A percentile compares a stretch with the other conserved stretches of the same genome.
Conservation (phyloP, 345 rosid genomes). For the Citrus australasica region DNA sequence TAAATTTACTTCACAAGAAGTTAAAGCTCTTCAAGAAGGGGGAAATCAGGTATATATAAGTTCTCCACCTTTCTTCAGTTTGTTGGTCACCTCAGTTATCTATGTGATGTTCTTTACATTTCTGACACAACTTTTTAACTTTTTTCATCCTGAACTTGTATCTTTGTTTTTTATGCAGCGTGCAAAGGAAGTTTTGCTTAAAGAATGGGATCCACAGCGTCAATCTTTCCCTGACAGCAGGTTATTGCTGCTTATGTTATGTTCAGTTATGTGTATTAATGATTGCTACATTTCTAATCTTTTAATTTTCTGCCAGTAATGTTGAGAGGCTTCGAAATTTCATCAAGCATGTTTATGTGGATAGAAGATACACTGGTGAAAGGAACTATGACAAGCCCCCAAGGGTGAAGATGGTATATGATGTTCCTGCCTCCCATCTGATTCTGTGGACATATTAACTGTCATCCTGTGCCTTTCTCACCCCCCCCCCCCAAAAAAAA, state of each 20-base stretch:
- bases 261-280: not conserved
- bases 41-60: slow-evolving; percentile 75
- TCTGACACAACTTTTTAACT: not conserved
- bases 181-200: slow-evolving; percentile 79
- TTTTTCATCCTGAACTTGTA: slow-evolving; percentile 3
- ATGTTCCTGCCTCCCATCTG: slow-evolving; percentile 1
- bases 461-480: not conserved
- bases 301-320: slow-evolving; percentile 49
- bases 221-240: slow-evolving; percentile 78
- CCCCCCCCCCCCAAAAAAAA: too few relatives aligned
- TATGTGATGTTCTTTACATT: slow-evolving; percentile 9
- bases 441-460: not conserved
- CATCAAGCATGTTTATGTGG: slow-evolving; percentile 88
- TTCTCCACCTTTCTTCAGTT: not conserved
- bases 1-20: slow-evolving; percentile 88
- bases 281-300: slow-evolving; percentile 22
- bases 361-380: slow-evolving; percentile 72
- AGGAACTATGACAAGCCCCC: slow-evolving; percentile 80
- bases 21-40: slow-evolving; percentile 77
- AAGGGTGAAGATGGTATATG: slow-evolving; percentile 60
- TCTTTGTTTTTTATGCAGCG: slow-evolving; percentile 38
- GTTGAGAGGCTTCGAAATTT: slow-evolving; percentile 80
- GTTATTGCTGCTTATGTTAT: slow-evolving; percentile 31
- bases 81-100: not conserved
- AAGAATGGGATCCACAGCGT: slow-evolving; percentile 84